A percentile compares a stretch with the other conserved stretches of the same genome.
phyloP scores from a whole-genome alignment of 106 monocot species.

The Dioscorea zingiberensis region DNA sequence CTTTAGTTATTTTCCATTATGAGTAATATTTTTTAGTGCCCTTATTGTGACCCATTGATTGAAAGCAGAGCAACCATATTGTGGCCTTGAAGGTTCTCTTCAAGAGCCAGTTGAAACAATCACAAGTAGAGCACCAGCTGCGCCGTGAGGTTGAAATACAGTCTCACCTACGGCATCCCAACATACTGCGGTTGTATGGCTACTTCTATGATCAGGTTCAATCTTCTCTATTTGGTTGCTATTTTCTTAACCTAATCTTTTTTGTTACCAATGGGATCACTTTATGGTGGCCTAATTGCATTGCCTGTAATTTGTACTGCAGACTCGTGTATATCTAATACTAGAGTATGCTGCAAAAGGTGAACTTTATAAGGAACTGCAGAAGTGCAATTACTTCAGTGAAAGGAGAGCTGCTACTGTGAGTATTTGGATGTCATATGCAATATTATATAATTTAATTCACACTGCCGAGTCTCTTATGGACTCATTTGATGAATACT shows the following conservation, averaged over 20 bases:
- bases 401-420: slow-evolving; percentile 95
- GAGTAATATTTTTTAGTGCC: no score
- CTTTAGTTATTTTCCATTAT: no score
- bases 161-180: slow-evolving; percentile 86
- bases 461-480: no score
- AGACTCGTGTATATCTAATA: slow-evolving; percentile 94
- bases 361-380: slow-evolving; percentile 94
- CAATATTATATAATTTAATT: no score
- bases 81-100: slow-evolving; percentile 96
- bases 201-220: slow-evolving; percentile 99
- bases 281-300: neutral
- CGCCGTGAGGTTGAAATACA: slow-evolving; percentile 97
- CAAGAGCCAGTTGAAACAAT: slow-evolving; percentile 95
- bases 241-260: no score
- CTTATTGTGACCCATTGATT: neutral
- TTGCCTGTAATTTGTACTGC: slow-evolving; percentile 9
- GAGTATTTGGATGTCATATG: slow-evolving; percentile 13
- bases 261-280: neutral
- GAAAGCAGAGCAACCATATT: slow-evolving; percentile 81
- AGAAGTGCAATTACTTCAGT: slow-evolving; percentile 90
- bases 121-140: slow-evolving; percentile 95
- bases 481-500: no score
- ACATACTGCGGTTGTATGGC: slow-evolving; percentile 92
- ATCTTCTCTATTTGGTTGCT: neutral
- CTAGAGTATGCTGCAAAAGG: slow-evolving; percentile 94